These are phyloP conservation scores for Calonectria multiphialidica DNA, from an alignment of 2,329 filamentous ascomycete genomes.

Conservation along the genomic window DNA sequence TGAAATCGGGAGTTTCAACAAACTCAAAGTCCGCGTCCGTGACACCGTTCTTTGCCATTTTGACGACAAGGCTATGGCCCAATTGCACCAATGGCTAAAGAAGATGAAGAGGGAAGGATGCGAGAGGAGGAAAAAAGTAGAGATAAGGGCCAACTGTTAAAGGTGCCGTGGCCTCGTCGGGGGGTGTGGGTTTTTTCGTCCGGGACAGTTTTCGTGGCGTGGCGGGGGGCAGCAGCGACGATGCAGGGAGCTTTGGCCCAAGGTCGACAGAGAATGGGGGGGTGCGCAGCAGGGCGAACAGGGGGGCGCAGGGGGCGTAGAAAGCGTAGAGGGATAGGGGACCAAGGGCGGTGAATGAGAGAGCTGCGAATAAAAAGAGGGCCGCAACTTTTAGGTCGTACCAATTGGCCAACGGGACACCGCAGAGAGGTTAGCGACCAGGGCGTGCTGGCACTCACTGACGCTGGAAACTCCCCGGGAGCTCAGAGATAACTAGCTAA, in stretches of 20 bases:
- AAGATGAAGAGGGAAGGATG: constrained; percentile 32
- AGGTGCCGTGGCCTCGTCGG: constrained; percentile 22
- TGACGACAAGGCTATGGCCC: constrained; percentile 40
- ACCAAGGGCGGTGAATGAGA: constrained; percentile 8
- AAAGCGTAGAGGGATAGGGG: neutral
- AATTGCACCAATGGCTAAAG: constrained; percentile 41
- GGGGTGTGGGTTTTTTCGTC: constrained; percentile 35
- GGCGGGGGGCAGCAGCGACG: constrained; percentile 14
- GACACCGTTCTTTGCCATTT: constrained; percentile 50
- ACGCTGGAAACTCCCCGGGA: constrained; percentile 10
- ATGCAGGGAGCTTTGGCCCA: constrained; percentile 19
- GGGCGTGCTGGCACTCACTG: neutral
- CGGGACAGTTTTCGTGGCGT: constrained; percentile 24
- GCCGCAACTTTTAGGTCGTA: neutral
- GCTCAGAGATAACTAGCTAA: neutral
- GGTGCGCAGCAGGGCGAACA: neutral
- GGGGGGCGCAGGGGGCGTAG: neutral
- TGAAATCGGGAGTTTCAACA: constrained; percentile 55
- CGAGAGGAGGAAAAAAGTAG: constrained; percentile 22
- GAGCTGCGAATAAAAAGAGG: constrained; percentile 8
- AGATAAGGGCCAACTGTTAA: constrained; percentile 20
- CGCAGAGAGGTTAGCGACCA: constrained; percentile 34
- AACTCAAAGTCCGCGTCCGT: constrained; percentile 55
- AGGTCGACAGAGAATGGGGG: neutral
- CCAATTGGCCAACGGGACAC: constrained; percentile 9